Evolutionary conservation across 768 basidiomycete species (phyloP).

Genomic region (Xerocomus spinulosus): DNA sequence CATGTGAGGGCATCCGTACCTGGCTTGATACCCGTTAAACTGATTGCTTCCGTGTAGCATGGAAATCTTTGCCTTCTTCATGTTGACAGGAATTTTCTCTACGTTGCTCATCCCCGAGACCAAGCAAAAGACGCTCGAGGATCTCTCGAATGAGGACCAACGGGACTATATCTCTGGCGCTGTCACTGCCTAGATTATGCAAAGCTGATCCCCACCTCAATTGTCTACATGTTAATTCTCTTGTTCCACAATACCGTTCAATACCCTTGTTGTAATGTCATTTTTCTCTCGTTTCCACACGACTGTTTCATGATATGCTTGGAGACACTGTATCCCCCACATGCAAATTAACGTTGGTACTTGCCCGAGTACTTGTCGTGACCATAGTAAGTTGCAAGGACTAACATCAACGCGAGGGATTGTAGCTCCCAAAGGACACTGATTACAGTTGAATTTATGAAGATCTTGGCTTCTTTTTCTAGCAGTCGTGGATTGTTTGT

Average conservation of each 20-base stretch:
- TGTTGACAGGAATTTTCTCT: constrained; percentile 80
- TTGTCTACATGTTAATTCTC: no score
- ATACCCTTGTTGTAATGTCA: constrained; percentile 6
- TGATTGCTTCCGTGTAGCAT: constrained; percentile 38
- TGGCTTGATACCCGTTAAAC: background rate
- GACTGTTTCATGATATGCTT: background rate
- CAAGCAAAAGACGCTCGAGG: constrained; percentile 60
- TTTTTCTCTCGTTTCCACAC: background rate
- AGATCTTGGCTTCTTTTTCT: constrained; percentile 37
- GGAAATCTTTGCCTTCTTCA: constrained; percentile 81
- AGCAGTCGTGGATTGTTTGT: background rate
- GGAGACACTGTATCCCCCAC: background rate
- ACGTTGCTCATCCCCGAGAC: constrained; percentile 81
- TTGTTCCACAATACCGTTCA: background rate
- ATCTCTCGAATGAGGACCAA: constrained; percentile 69
- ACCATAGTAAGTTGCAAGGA: no score
- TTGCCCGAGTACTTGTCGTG: background rate
- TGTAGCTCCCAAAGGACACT: background rate
- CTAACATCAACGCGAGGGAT: no score
- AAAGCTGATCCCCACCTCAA: no score
- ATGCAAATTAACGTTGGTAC: background rate
- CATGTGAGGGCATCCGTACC: constrained; percentile 48
- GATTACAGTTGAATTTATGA: constrained; percentile 12
- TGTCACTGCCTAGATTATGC: constrained; percentile 8
- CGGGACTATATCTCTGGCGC: constrained; percentile 46